phyloP scores from a whole-genome alignment of 306 rosid species.

The Sophora flavescens region DNA sequence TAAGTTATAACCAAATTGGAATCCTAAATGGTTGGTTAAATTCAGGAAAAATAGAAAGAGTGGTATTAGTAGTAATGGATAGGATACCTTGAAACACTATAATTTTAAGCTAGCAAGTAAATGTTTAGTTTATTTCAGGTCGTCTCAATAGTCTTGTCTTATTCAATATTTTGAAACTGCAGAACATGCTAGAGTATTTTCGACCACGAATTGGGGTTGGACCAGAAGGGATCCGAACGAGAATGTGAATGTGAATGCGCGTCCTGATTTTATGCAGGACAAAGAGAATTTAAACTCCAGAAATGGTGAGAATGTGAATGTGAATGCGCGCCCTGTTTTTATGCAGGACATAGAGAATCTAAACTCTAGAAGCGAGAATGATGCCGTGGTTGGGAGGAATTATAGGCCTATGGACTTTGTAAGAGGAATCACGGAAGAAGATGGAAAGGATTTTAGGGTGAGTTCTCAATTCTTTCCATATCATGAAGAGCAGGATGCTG shows the following conservation, averaged over 20 bases:
- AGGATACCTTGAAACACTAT: constrained; percentile 1
- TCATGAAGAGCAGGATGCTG: constrained; percentile 64
- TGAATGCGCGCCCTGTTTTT: too few relatives aligned
- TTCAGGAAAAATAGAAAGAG: too few relatives aligned
- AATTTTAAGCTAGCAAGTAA: neutral
- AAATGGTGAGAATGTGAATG: too few relatives aligned
- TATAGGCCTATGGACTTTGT: constrained; percentile 66
- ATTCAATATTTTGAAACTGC: constrained; percentile 39
- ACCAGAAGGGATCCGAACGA: constrained; percentile 2
- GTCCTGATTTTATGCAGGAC: constrained; percentile 40
- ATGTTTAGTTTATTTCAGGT: constrained; percentile 14
- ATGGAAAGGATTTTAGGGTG: constrained; percentile 43
- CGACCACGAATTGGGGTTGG: constrained; percentile 28
- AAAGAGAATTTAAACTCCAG: constrained; percentile 44
- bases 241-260: constrained; percentile 35
- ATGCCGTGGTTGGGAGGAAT: constrained; percentile 46
- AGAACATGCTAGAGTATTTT: constrained; percentile 51
- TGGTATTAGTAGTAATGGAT: constrained; percentile 23
- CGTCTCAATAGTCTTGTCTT: constrained; percentile 26
- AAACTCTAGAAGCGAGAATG: constrained; percentile 44
- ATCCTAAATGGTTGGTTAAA: too few relatives aligned
- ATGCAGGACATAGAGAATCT: constrained; percentile 42
- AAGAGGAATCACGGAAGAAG: constrained; percentile 60
- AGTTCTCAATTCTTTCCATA: constrained; percentile 37
- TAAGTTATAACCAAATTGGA: constrained; percentile 26